Conservation (phyloP, 208 protist species). For the Acanthamoeba polyphaga region DNA sequence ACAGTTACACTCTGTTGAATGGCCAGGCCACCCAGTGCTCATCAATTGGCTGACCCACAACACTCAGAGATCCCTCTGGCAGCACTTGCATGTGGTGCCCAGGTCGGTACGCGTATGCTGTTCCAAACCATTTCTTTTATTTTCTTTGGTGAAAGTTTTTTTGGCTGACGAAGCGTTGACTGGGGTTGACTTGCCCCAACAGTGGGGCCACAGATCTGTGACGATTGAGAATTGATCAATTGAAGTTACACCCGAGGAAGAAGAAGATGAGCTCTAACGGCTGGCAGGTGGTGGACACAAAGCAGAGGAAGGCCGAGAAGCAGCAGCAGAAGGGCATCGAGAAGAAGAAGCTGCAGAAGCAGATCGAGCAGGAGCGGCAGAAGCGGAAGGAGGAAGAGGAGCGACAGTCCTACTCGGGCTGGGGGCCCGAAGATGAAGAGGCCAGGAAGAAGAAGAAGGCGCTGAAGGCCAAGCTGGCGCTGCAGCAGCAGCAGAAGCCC, state of each 20-base stretch:
- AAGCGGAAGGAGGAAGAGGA: not conserved
- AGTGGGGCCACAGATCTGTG: too few species aligned
- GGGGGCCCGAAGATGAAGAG: not conserved
- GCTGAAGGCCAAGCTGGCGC: not conserved
- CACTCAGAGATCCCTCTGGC: too few species aligned
- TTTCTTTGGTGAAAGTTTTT: too few species aligned
- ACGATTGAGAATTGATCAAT: too few species aligned
- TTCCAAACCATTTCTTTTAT: too few species aligned
- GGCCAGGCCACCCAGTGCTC: too few species aligned
- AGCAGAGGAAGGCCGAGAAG: conserved; percentile 56
- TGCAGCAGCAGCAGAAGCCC: not conserved
- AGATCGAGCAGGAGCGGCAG: conserved; percentile 9
- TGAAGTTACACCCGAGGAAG: not conserved
- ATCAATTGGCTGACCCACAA: too few species aligned
- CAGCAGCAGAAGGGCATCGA: not conserved
- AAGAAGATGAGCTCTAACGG: conserved; percentile 2
- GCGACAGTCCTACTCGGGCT: conserved; percentile 45
- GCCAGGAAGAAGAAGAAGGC: not conserved
- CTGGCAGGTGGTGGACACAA: conserved; percentile 18
- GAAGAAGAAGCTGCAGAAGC: conserved; percentile 4
- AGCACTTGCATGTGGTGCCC: too few species aligned
- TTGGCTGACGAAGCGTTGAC: too few species aligned
- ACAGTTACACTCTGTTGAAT: too few species aligned
- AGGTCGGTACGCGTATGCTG: too few species aligned
- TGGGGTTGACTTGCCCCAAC: too few species aligned